phyloP scores from a whole-genome alignment of 257 asterid species.

The Perilla frutescens region DNA sequence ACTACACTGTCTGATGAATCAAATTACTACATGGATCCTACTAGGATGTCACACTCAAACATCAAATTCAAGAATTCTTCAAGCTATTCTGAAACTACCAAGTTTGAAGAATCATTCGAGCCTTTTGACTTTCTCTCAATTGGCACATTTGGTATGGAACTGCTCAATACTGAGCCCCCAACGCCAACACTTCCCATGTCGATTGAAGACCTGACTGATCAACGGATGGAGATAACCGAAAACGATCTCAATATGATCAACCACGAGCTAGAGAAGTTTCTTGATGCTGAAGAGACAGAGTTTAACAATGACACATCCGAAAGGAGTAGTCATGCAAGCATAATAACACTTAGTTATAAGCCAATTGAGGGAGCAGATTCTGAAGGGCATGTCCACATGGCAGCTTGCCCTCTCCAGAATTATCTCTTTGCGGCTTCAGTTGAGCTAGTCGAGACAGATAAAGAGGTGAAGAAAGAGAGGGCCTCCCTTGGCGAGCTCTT shows the following conservation, averaged over 20 bases:
- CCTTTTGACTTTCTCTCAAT: constrained; percentile 67
- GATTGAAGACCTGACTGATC: constrained; percentile 26
- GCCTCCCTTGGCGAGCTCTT: constrained; percentile 54
- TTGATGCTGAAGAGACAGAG: constrained; percentile 52
- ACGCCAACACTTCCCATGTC: constrained; percentile 55
- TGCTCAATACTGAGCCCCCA: constrained; percentile 48
- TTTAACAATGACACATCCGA: constrained; percentile 42
- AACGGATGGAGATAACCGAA: constrained; percentile 46
- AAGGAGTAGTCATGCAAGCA: constrained; percentile 55
- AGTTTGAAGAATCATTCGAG: constrained; percentile 45
- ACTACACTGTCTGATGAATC: constrained; percentile 37
- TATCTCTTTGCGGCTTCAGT: constrained; percentile 58
- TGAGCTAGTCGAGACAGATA: constrained; percentile 45
- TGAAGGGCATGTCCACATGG: constrained; percentile 39
- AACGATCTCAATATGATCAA: constrained; percentile 49
- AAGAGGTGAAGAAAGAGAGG: constrained; percentile 49
- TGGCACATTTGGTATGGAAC: constrained; percentile 61
- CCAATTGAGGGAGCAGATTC: constrained; percentile 42
- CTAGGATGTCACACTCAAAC: constrained; percentile 33
- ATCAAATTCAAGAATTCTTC: constrained; percentile 30
- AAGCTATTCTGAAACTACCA: constrained; percentile 20
- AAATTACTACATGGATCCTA: constrained; percentile 44
- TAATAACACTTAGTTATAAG: constrained; percentile 43
- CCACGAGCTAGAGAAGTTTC: constrained; percentile 55
- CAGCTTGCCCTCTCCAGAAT: constrained; percentile 54